phyloP scores from a whole-genome alignment of 441 rosid species.

The Rhodomyrtus psidioides region DNA sequence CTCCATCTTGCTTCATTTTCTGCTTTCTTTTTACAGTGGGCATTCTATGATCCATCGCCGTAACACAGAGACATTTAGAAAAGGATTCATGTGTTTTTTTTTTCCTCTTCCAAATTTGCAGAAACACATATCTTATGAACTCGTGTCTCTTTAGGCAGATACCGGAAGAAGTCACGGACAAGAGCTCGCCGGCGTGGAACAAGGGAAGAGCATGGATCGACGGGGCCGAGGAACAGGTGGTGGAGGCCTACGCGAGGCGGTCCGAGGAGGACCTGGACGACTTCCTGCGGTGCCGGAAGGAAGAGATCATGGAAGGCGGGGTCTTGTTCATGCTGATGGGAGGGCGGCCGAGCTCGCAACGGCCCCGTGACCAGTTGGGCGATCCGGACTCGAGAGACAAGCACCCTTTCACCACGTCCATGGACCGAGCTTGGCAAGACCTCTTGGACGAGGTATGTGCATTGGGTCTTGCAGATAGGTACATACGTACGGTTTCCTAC shows the following conservation, averaged over 20 bases:
- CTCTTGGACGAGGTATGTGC: constrained; percentile 35
- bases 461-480: neutral
- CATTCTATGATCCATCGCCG: neutral
- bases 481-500: neutral
- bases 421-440: constrained; percentile 61
- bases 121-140: neutral
- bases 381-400: constrained; percentile 38
- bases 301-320: constrained; percentile 45
- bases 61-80: neutral
- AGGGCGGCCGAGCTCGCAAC: constrained; percentile 25
- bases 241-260: constrained; percentile 39
- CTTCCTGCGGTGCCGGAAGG: constrained; percentile 40
- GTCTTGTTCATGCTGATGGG: constrained; percentile 41
- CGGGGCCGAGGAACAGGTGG: constrained; percentile 38
- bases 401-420: constrained; percentile 46
- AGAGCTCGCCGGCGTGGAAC: constrained; percentile 39
- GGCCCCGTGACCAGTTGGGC: constrained; percentile 29
- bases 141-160: constrained; percentile 15
- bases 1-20: neutral
- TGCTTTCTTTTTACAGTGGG: neutral
- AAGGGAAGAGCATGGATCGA: constrained; percentile 47
- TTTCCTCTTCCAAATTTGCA: neutral
- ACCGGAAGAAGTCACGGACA: constrained; percentile 31
- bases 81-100: neutral
- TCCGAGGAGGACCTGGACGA: constrained; percentile 38